Evolutionary conservation across 2,329 filamentous ascomycete genomes (phyloP), one percentile per base, ranked within the genome.

Genomic region (Ophiocordyceps polyrhachis-furcata): DNA sequence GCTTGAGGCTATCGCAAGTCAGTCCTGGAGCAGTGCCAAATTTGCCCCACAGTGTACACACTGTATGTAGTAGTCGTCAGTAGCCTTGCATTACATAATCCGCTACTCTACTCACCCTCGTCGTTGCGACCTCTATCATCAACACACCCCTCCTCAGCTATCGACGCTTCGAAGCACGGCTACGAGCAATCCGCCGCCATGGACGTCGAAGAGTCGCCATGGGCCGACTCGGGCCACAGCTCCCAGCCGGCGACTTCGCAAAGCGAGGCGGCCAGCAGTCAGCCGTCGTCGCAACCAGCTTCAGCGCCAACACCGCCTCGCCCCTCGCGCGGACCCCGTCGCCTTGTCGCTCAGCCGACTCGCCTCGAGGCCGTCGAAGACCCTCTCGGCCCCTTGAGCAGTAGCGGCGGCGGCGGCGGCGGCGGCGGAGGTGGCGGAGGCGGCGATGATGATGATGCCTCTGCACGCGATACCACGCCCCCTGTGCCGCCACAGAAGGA

Each of bases 311-410:
- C 60, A 19, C 55, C 60, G 20, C 55, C 61, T 49, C 66, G 69
- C 29, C 59, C 66, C 12, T 66, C 66, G 23, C 67, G 69, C 49
- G 58, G 63, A n/a, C 69, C 70, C 35, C 76, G 78, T 51, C 74
- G 78, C 49, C 67, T 86, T 56, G 79, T 80, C 52, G 79, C 80
- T 47, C 82, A 88, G 58, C 76, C 81, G 28, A 87, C 83, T 42
- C 80, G 78, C 45, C 79, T 89, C 48, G 79, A 89, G 63, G 81
- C 80, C 49, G 80, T 85, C 52, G 75, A 80, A 40, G 82, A 87
- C 57, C 81, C 82, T 46, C 73, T 88, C 41, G 85, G 84, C 1
- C 84, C 84, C 20, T 67, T 93, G 44, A 84, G 84, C 47, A 80
- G 79, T 45, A 53, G 74, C 44, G 62, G 80, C 25, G 74, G 74